Conservation (phyloP, 192 early-diverging fungal genomes). For the Coemansia sp. region DNA sequence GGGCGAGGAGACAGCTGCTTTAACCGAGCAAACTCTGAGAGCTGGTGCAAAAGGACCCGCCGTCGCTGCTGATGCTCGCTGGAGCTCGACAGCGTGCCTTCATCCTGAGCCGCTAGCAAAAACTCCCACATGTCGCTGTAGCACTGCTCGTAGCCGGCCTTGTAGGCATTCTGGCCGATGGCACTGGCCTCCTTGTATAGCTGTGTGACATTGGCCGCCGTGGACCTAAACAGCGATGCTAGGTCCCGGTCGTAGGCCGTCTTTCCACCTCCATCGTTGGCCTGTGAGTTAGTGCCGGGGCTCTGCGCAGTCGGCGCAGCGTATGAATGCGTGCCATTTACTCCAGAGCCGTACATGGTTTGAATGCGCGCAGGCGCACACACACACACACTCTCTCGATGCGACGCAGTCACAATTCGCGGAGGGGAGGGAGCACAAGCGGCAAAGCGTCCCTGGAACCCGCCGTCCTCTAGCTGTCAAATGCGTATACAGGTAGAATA, state of each 20-base stretch:
- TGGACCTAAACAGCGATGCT: conserved; percentile 36
- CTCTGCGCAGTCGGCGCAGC: conserved; percentile 37
- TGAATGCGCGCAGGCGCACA: too few species aligned
- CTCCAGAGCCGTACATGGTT: conserved; percentile 22
- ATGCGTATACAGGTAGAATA: too few species aligned
- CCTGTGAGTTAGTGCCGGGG: conserved; percentile 11
- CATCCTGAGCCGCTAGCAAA: conserved; percentile 9
- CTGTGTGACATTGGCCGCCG: conserved; percentile 47
- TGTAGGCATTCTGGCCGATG: conserved; percentile 38
- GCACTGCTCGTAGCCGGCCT: conserved; percentile 45
- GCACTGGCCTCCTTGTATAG: conserved; percentile 43
- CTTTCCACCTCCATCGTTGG: conserved; percentile 18
- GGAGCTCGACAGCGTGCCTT: not conserved
- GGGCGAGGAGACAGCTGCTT: conserved; percentile 26
- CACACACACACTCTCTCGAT: too few species aligned
- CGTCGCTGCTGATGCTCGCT: conserved; percentile 1
- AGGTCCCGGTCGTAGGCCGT: conserved; percentile 31
- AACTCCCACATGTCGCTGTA: conserved; percentile 43
- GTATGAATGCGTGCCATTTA: conserved; percentile 19
- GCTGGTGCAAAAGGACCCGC: conserved; percentile 18
- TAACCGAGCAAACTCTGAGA: conserved; percentile 35
- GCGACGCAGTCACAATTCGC: too few species aligned
- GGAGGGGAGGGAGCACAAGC: too few species aligned
- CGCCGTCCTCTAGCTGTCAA: too few species aligned
- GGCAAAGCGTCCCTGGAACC: too few species aligned